Evolutionary conservation across 495 filamentous ascomycete species (phyloP).

Genomic region (Talaromyces thailandensis): DNA sequence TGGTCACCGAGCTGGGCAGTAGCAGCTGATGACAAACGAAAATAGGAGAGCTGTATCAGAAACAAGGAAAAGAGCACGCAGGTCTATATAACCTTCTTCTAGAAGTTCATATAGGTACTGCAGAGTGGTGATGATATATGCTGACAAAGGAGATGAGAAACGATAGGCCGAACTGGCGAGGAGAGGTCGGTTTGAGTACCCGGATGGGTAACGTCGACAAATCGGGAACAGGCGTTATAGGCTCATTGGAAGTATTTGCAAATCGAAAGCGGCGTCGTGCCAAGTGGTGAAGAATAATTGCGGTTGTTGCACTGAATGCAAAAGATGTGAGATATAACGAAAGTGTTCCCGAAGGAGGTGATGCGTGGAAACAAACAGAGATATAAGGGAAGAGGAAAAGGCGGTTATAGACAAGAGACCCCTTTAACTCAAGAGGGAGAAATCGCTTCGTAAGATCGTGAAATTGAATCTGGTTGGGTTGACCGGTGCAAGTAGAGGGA

Average conservation of each 20-base stretch:
- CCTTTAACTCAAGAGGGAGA: constrained; percentile 15
- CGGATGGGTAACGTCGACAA: constrained; percentile 39
- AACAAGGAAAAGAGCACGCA: constrained; percentile 35
- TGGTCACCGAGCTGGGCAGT: constrained; percentile 18
- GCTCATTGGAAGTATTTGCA: constrained; percentile 42
- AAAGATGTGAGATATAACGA: constrained; percentile 18
- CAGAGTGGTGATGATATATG: constrained; percentile 42
- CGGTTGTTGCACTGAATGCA: constrained; percentile 18
- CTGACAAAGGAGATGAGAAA: constrained; percentile 46
- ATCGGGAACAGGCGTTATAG: constrained; percentile 55
- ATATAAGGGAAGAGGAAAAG: constrained; percentile 24
- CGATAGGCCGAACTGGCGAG: constrained; percentile 32
- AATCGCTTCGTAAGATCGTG: constrained; percentile 48
- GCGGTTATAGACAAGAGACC: constrained; percentile 22
- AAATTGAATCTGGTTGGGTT: constrained; percentile 10
- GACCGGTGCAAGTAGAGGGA: neutral
- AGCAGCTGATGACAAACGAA: constrained; percentile 16
- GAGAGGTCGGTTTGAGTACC: constrained; percentile 34
- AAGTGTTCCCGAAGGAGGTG: neutral
- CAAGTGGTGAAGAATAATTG: constrained; percentile 24
- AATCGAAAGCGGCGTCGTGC: constrained; percentile 33
- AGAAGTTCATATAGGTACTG: constrained; percentile 55
- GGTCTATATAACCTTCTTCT: constrained; percentile 39
- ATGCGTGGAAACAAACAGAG: constrained; percentile 15
- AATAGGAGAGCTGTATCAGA: constrained; percentile 5